A percentile compares a stretch with the other conserved stretches of the same genome.
Evolutionary conservation across 139 green algal genomes (phyloP).

Genomic region (Pseudopediastrum boryanum): DNA sequence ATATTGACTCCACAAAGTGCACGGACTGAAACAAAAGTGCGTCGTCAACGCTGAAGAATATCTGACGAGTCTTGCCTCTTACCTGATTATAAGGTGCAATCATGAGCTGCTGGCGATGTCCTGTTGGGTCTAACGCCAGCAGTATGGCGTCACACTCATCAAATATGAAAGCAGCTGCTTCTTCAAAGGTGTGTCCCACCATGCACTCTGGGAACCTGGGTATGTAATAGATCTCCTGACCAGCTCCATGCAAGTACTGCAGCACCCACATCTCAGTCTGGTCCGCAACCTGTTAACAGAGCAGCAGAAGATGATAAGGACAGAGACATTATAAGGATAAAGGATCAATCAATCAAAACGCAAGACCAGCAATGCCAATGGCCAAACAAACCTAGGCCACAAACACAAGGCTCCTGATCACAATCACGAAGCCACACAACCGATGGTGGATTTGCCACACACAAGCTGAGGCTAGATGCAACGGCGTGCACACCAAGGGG

Average conservation of each 20-base stretch:
- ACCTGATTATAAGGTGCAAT: background rate
- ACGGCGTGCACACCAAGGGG: too few species aligned
- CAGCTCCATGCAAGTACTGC: constrained; percentile 1
- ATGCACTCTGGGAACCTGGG: background rate
- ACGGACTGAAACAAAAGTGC: too few species aligned
- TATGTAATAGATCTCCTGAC: constrained; percentile 33
- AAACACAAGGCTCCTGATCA: background rate
- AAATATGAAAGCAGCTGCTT: constrained; percentile 27
- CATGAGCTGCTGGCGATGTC: background rate
- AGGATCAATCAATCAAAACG: background rate
- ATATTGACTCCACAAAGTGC: background rate
- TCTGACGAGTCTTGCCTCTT: too few species aligned
- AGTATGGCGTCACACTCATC: constrained; percentile 18
- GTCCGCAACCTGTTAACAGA: background rate
- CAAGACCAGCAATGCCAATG: too few species aligned
- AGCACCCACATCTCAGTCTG: background rate
- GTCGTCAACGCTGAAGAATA: too few species aligned
- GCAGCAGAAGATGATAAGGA: background rate
- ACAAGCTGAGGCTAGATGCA: too few species aligned
- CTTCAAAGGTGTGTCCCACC: background rate
- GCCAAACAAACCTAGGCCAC: too few species aligned
- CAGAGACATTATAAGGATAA: background rate
- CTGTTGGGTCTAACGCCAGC: constrained; percentile 11
- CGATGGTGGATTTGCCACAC: too few species aligned
- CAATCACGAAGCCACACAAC: constrained; percentile 7